phyloP scores from a whole-genome alignment of 345 rosid species.

The Chamaenerion angustifolium region DNA sequence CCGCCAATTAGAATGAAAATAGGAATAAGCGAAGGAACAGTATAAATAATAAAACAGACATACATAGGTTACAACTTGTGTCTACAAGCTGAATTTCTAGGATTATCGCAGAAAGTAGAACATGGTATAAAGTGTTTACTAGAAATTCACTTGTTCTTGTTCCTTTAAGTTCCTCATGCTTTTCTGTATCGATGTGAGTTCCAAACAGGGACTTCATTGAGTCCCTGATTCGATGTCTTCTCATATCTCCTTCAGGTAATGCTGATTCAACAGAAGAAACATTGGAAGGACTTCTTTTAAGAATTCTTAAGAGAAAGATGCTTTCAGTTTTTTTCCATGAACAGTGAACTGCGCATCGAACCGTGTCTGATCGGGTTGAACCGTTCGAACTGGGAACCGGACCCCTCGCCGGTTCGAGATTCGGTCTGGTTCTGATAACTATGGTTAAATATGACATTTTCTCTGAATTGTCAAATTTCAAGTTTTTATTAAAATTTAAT shows the following conservation, averaged over 20 bases:
- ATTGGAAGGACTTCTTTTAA: too few species aligned
- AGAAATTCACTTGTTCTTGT: conserved; percentile 42
- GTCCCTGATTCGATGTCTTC: conserved; percentile 38
- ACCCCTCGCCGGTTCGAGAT: too few species aligned
- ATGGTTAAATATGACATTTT: too few species aligned
- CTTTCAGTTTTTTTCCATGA: too few species aligned
- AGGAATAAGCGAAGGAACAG: not conserved
- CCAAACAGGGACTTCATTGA: conserved; percentile 63
- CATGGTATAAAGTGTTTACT: not conserved
- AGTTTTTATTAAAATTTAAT: too few species aligned
- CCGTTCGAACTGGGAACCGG: too few species aligned
- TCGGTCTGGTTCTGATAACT: too few species aligned
- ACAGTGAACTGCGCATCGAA: too few species aligned
- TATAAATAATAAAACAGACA: not conserved
- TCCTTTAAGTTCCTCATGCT: conserved; percentile 56
- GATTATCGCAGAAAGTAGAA: not conserved
- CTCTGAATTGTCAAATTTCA: too few species aligned
- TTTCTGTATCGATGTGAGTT: conserved; percentile 57
- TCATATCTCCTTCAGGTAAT: conserved; percentile 30
- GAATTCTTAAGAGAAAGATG: too few species aligned
- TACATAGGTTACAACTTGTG: not conserved
- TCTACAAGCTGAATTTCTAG: not conserved
- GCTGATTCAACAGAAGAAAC: not conserved
- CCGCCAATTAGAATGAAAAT: not conserved
- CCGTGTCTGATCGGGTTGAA: too few species aligned